Percentiles rank a stretch among this genome's conserved stretches.
Conservation (phyloP, 2,329 filamentous ascomycete species). For the Colletotrichum sp. region DNA sequence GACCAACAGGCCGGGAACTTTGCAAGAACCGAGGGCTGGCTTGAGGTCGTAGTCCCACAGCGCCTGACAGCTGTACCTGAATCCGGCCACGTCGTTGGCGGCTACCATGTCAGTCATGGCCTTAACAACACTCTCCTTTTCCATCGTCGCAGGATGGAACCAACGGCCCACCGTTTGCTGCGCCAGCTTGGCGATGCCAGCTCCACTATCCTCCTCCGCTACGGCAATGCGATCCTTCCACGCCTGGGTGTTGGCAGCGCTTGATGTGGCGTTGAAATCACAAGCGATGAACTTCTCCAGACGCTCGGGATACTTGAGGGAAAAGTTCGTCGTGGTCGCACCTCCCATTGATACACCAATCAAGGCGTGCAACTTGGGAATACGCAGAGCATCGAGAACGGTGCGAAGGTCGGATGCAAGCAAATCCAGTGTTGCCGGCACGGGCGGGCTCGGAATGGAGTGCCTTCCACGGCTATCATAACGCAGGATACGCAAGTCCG, state of each 20-base stretch:
- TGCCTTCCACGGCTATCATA: constrained; percentile 79
- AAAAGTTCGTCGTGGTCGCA: constrained; percentile 76
- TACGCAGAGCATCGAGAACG: constrained; percentile 72
- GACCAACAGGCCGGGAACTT: constrained; percentile 69
- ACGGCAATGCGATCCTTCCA: constrained; percentile 80
- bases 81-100: constrained; percentile 72
- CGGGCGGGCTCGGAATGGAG: constrained; percentile 49
- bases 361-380: constrained; percentile 68
- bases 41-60: constrained; percentile 76
- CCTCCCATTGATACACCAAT: constrained; percentile 85
- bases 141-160: constrained; percentile 69
- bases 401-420: constrained; percentile 71
- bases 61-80: constrained; percentile 70
- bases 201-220: constrained; percentile 61
- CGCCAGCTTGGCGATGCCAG: constrained; percentile 70
- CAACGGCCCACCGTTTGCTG: constrained; percentile 75
- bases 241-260: constrained; percentile 75
- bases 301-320: constrained; percentile 67
- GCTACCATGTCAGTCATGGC: constrained; percentile 73
- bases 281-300: constrained; percentile 71
- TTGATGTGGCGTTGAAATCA: constrained; percentile 79
- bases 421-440: constrained; percentile 64
- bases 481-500: constrained; percentile 74
- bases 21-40: constrained; percentile 56
- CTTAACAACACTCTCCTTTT: constrained; percentile 50